Base-by-base conservation (phyloP, 2,329 filamentous ascomycete species). In the Aspergillus piperis region DNA sequence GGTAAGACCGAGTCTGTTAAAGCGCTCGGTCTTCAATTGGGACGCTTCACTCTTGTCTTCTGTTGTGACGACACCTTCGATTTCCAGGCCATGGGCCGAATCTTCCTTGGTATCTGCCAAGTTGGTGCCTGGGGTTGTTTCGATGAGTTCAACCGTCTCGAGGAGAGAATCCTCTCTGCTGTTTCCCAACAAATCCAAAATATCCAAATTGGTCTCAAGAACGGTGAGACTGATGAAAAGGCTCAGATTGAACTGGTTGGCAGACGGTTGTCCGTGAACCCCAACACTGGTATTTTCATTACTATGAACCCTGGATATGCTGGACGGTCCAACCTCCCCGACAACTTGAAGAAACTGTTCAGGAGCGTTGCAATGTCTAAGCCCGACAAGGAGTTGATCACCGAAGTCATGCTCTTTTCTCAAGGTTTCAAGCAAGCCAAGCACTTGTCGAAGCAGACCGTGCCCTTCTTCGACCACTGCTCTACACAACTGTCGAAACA, bases 241-340 rank as follows among this genome's bases (percentile, higher is more conserved):
- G 83, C 92, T 2, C 90, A 97, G 73, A 98, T 99, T 68, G 95
- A 99, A 75, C 83, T 99, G 19, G 90, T 98, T 57, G 94, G 94
- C 52, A 90, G 95, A 58, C 92, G 96, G 68, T 84, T 99, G 51
- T 87, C 84, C 64, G 95, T 99, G 67, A 96, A 96, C 71, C 84
- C 85, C 62, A 96, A 97, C 74, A 98, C 96, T 54, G 95, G 95
- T 69, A 95, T 99, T 74, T 99, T 99, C 82, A 99, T 99, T 75
- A 99, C 95, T 41, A 99, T 99, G 96, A 99, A 99, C 77, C 95
- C 95, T 75, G 95, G 95, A 55, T 99, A 99, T 78, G 95, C 95
- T 56, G 95, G 95, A 59, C 91, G 95, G 78, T 99, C 95, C 53
- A 99, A 99, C 78, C 81, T 99, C 71, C 95, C 95, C 2, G 95